Base-by-base conservation (phyloP, 1,139 yeast species). In the Saccharomyces hybrid region DNA sequence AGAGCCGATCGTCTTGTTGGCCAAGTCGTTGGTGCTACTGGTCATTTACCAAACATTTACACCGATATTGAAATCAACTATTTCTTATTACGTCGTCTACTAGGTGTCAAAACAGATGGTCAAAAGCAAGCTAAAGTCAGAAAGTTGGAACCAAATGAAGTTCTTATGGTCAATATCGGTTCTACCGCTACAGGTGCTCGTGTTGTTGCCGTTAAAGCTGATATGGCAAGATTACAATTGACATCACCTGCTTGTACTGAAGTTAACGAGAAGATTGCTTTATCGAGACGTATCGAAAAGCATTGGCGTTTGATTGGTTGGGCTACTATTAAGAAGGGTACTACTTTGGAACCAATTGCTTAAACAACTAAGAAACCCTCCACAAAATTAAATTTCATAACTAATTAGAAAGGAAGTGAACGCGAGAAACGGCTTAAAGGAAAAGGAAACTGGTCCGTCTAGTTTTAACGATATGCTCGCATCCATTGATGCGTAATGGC, bases 291-390 rank as follows among this genome's bases (percentile, higher is more conserved):
- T 83, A 95, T 95, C 67, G 99, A 93, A 72, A 93, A 91, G 82
- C 99, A 95, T 75, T 95, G 98, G 97, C 95, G 99, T 81, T 82
- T 95, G 74, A 95, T 95, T 77, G 99, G 99, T 67, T 95, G 99
- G 99, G 99, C 99, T 64, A 89, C 97, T 55, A 93, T 95, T 72
- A 88, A 89, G 77, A 90, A 89, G 76, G 99, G 99, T 75, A 84
- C 90, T 59, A 84, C 89, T 56, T 80, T 87, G 71, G 93, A 86
- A 70, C 93, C 95, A 63, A 68, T 76, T 58, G 74, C 73, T 61
- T 74, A 69, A 66, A 53, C 52, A 46, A 48, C 51, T 49, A 49
- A 34, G 11, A 42, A 49, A 38, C 44, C 44, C 7, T n/a, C 26
- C 21, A 11, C 19, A 16, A 38, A 19, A 16, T 9, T 9, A 38